Percentiles rank a stretch among this genome's conserved stretches.
Evolutionary conservation across 1,284 basidiomycete species (phyloP).

Genomic region (Ganoderma multipileum): DNA sequence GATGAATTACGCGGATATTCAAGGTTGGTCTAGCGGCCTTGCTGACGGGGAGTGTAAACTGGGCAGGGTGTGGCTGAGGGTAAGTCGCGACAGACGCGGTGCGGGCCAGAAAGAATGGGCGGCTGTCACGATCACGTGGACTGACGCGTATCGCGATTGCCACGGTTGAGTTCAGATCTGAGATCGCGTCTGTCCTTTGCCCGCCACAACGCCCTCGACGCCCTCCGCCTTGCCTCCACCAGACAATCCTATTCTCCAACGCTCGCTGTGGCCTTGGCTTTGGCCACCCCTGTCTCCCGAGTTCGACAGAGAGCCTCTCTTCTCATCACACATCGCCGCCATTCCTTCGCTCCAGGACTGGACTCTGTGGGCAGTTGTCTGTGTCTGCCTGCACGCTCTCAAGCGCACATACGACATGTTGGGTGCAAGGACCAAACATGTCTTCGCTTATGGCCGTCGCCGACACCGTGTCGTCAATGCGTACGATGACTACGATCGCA

Average conservation of each 20-base stretch:
- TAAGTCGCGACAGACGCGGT: not conserved
- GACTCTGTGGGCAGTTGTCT: constrained; percentile 20
- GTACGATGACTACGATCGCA: constrained; percentile 42
- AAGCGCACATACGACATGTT: constrained; percentile 47
- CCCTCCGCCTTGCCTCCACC: too few relatives aligned
- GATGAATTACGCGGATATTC: too few relatives aligned
- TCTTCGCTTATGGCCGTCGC: constrained; percentile 73
- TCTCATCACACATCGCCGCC: not conserved
- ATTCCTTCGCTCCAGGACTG: constrained; percentile 12
- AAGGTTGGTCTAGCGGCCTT: not conserved
- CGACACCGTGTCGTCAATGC: constrained; percentile 67
- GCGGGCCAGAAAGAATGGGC: not conserved
- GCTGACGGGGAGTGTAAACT: not conserved
- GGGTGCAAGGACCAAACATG: constrained; percentile 68
- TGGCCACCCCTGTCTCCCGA: not conserved
- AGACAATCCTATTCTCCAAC: too few relatives aligned
- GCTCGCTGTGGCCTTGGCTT: not conserved
- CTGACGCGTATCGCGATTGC: constrained; percentile 31
- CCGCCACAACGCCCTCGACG: not conserved
- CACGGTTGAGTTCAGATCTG: constrained; percentile 30
- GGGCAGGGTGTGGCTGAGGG: not conserved
- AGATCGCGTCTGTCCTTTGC: constrained; percentile 3
- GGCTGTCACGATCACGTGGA: constrained; percentile 28
- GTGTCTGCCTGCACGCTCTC: constrained; percentile 21
- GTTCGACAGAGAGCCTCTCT: not conserved